Evolutionary conservation across 2,329 filamentous ascomycete genomes (phyloP).

Genomic region (Monilinia fructicola): DNA sequence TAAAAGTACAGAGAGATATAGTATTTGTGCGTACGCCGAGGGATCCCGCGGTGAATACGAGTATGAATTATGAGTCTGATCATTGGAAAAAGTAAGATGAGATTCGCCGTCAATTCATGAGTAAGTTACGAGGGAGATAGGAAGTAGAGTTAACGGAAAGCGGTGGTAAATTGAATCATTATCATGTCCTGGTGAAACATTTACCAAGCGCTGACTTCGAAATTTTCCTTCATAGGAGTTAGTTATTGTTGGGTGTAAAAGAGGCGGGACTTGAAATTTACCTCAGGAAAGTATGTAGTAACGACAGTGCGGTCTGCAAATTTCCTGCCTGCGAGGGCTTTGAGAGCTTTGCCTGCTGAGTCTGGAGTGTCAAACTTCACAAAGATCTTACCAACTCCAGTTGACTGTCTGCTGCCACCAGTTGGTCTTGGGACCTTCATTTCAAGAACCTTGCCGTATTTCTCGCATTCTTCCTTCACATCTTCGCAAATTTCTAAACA

Average conservation of each 20-base stretch:
- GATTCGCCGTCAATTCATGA: neutral
- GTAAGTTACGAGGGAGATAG: slow-evolving; percentile 11
- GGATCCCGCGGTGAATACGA: neutral
- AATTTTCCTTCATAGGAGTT: slow-evolving; percentile 68
- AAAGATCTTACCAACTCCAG: slow-evolving; percentile 95
- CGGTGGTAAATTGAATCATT: neutral
- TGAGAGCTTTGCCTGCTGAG: slow-evolving; percentile 78
- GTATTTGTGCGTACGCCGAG: neutral
- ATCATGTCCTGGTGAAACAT: slow-evolving; percentile 3
- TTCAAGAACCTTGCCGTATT: slow-evolving; percentile 82
- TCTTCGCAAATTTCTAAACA: slow-evolving; percentile 84
- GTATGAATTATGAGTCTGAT: neutral
- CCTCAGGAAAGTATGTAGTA: slow-evolving; percentile 93
- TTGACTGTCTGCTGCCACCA: slow-evolving; percentile 77
- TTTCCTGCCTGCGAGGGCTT: slow-evolving; percentile 88
- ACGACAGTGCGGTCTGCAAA: slow-evolving; percentile 97
- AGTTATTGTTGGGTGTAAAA: slow-evolving; percentile 39
- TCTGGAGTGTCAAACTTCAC: slow-evolving; percentile 85
- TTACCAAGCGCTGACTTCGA: slow-evolving; percentile 57
- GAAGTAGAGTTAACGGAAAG: neutral
- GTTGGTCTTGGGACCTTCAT: slow-evolving; percentile 89
- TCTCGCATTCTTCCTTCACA: slow-evolving; percentile 86
- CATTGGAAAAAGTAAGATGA: neutral
- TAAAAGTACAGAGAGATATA: slow-evolving; percentile 14
- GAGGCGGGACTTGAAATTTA: slow-evolving; percentile 42